Conservation (phyloP, 495 filamentous ascomycete species). For the Astrothelium subdiscretum region DNA sequence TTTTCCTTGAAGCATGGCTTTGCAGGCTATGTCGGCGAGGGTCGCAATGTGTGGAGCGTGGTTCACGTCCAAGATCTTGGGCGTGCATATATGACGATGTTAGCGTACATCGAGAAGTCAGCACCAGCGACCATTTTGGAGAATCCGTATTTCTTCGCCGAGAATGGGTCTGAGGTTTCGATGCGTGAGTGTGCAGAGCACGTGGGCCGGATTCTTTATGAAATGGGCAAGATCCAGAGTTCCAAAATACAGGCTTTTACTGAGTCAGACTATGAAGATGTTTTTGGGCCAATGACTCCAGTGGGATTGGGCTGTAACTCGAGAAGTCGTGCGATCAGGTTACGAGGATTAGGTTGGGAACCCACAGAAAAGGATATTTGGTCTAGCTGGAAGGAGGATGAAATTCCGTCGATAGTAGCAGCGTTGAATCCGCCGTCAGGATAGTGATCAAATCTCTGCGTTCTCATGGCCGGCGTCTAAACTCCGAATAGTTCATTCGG, state of each 20-base stretch:
- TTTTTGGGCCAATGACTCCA: slow-evolving; percentile 17
- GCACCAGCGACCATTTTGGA: slow-evolving; percentile 6
- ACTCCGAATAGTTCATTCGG: not conserved
- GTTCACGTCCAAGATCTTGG: slow-evolving; percentile 1
- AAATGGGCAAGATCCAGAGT: slow-evolving; percentile 13
- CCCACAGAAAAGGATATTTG: not conserved
- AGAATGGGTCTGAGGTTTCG: slow-evolving; percentile 25
- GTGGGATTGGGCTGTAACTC: slow-evolving; percentile 22
- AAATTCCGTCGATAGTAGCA: not conserved
- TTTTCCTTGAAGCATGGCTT: slow-evolving; percentile 6
- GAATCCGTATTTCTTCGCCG: slow-evolving; percentile 29
- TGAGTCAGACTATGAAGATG: slow-evolving; percentile 17
- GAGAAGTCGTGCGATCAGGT: slow-evolving; percentile 17
- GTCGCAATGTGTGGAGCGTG: slow-evolving; percentile 2
- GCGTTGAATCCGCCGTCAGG: not conserved
- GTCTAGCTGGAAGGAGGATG: not conserved
- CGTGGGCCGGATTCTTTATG: slow-evolving; percentile 16
- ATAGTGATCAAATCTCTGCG: not conserved
- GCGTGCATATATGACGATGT: slow-evolving; percentile 11
- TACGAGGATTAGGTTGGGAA: slow-evolving; percentile 23
- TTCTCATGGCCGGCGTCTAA: not conserved
- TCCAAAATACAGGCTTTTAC: slow-evolving; percentile 17
- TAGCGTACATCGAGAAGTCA: slow-evolving; percentile 24
- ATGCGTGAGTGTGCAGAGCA: slow-evolving; percentile 16
- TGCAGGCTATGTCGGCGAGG: slow-evolving; percentile 3